A percentile compares a stretch with the other conserved stretches of the same genome.
Evolutionary conservation across 2,329 filamentous ascomycete species (phyloP).

Genomic region (Alternaria incomplexa): DNA sequence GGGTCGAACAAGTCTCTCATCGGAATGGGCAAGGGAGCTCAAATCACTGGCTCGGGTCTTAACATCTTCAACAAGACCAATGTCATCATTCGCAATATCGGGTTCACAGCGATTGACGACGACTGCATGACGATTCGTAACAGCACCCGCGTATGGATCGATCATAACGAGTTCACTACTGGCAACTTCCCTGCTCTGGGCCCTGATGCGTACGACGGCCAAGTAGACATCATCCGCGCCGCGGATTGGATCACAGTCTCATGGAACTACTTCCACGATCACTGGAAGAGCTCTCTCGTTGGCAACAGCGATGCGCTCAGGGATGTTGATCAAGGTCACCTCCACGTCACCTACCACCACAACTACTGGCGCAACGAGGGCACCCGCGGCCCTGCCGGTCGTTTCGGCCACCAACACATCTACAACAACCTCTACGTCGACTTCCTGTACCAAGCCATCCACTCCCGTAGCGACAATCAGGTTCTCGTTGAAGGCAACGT

Average conservation of each 20-base stretch:
- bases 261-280: conserved; percentile 61
- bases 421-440: conserved; percentile 59
- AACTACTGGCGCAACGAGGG: conserved; percentile 71
- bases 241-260: conserved; percentile 67
- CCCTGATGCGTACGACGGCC: conserved; percentile 69
- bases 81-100: conserved; percentile 69
- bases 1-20: conserved; percentile 53
- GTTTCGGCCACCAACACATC: conserved; percentile 70
- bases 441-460: conserved; percentile 49
- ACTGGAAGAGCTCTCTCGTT: conserved; percentile 67
- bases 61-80: conserved; percentile 61
- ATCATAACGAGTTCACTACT: conserved; percentile 70
- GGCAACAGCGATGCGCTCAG: conserved; percentile 65
- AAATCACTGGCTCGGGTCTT: conserved; percentile 56
- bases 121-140: conserved; percentile 67
- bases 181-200: conserved; percentile 63
- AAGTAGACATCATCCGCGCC: conserved; percentile 68
- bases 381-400: conserved; percentile 67
- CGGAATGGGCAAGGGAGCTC: conserved; percentile 51
- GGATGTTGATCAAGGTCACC: conserved; percentile 64
- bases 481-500: conserved; percentile 56
- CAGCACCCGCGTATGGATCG: conserved; percentile 66
- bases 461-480: conserved; percentile 54
- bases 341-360: conserved; percentile 70
- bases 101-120: conserved; percentile 64